phyloP scores from a whole-genome alignment of 2,329 filamentous ascomycete genomes.

The Penicillium sclerotigenum region DNA sequence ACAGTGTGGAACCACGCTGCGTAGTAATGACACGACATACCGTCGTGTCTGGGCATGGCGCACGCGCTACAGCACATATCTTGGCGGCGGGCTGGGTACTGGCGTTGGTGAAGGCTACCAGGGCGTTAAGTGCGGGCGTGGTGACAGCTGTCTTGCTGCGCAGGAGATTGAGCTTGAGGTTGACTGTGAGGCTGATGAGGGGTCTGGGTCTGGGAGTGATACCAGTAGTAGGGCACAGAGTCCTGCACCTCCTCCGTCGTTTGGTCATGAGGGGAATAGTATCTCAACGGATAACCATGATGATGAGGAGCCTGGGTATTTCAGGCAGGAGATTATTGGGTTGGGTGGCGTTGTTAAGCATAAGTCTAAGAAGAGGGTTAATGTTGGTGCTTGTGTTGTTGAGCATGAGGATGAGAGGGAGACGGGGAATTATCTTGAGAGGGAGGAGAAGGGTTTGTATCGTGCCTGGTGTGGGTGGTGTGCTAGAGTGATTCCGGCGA shows the following conservation, averaged over 20 bases:
- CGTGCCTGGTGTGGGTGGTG: conserved; percentile 96
- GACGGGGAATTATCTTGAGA: conserved; percentile 61
- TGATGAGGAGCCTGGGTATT: conserved; percentile 64
- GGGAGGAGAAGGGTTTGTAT: conserved; percentile 65
- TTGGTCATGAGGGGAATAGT: conserved; percentile 19
- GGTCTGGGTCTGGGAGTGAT: conserved; percentile 17
- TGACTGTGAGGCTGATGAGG: conserved; percentile 79
- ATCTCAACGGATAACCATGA: conserved; percentile 27
- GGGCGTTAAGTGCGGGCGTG: conserved; percentile 83
- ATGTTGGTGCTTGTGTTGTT: conserved; percentile 77
- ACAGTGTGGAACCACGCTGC: conserved; percentile 71
- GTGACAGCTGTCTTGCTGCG: conserved; percentile 69
- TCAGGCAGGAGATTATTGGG: conserved; percentile 84
- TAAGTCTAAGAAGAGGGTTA: conserved; percentile 78
- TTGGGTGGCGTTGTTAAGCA: conserved; percentile 85
- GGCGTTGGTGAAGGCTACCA: conserved; percentile 86
- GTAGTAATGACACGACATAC: conserved; percentile 56
- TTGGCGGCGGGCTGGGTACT: conserved; percentile 75
- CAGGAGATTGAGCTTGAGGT: conserved; percentile 77
- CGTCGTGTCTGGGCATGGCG: conserved; percentile 82
- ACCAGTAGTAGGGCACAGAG: conserved; percentile 19
- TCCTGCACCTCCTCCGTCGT: conserved; percentile 19
- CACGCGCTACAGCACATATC: conserved; percentile 72
- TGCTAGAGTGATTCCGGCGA: conserved; percentile 63
- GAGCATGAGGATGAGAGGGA: conserved; percentile 78